phyloP scores from a whole-genome alignment of 1,139 yeast genomes.

The Saccharomycopsis crataegensis region DNA sequence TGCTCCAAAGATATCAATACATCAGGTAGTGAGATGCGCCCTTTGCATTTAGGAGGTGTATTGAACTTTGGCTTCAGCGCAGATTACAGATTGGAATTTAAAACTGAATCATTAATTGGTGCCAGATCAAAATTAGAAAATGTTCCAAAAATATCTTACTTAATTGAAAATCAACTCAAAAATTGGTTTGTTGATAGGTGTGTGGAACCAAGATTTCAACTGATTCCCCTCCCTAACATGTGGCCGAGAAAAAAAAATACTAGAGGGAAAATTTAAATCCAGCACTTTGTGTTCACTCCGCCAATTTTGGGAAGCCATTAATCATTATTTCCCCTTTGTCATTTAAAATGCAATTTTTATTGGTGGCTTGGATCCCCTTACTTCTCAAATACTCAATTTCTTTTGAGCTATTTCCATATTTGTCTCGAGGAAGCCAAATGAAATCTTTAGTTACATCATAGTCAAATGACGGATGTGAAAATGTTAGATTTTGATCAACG shows the following conservation, averaged over 20 bases:
- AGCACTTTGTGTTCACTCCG: background rate
- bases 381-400: constrained; percentile 25
- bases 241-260: constrained; percentile 88
- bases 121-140: constrained; percentile 88
- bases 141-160: constrained; percentile 81
- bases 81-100: constrained; percentile 81
- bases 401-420: constrained; percentile 25
- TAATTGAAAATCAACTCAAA: constrained; percentile 74
- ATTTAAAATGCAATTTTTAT: constrained; percentile 24
- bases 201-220: constrained; percentile 88
- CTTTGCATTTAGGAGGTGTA: constrained; percentile 43
- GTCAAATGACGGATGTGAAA: constrained; percentile 24
- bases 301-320: constrained; percentile 20
- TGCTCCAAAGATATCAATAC: background rate
- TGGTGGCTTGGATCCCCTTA: constrained; percentile 26
- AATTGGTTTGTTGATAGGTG: constrained; percentile 91
- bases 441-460: constrained; percentile 22
- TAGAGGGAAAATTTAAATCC: constrained; percentile 25
- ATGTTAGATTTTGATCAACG: constrained; percentile 14
- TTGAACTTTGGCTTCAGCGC: constrained; percentile 86
- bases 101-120: constrained; percentile 81
- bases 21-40: background rate
- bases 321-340: constrained; percentile 25
- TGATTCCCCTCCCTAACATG: constrained; percentile 72
- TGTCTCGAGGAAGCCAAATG: constrained; percentile 36